Evolutionary conservation across 1,284 basidiomycete genomes (phyloP), one percentile per base, ranked within the genome.

Genomic region (Taiwanofungus camphoratus): DNA sequence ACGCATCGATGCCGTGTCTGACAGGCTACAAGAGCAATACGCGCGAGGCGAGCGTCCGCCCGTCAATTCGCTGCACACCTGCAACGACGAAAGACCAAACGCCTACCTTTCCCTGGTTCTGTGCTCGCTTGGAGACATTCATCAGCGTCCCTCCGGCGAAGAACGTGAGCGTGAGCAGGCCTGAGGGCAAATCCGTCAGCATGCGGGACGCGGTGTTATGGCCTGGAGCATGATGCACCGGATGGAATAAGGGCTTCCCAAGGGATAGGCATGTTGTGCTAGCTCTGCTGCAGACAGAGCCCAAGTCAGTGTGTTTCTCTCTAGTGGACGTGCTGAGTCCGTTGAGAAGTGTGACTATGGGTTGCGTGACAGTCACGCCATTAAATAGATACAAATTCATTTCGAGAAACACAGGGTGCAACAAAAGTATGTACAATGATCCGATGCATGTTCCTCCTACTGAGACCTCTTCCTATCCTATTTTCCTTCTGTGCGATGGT

Each of bases 211-310:
- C n/a, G n/a, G n/a, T n/a, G n/a, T n/a, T n/a, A n/a, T n/a, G n/a
- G n/a, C n/a, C n/a, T n/a, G n/a, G n/a, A n/a, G n/a, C n/a, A 37
- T 41, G 23, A 29, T 51, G 35, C 62, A 92, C 92, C 92, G 60
- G 92, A 92, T 35, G 92, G 92, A 71, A 96, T 88, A 55, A 94
- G 75, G 36, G 92, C 91, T 73, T 95, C 92, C 85, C 88, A 95
- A 52, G 92, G 92, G 58, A 94, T 82, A 45, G 92, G 92, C 92
- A 94, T 94, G 46, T 36, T 57, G 51, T 37, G 31, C 16, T 46
- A 42, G 36, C 11, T 36, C 18, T 27, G 36, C 26, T 13, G 26
- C 8, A 8, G 8, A 13, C 13, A 7, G 26, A 27, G 26, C 7
- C 26, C 13, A n/a, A n/a, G n/a, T n/a, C n/a, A n/a, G n/a, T n/a